These are phyloP conservation scores for Fusarium palustre DNA, from an alignment of 2,329 filamentous ascomycete genomes.

Conservation along the genomic window DNA sequence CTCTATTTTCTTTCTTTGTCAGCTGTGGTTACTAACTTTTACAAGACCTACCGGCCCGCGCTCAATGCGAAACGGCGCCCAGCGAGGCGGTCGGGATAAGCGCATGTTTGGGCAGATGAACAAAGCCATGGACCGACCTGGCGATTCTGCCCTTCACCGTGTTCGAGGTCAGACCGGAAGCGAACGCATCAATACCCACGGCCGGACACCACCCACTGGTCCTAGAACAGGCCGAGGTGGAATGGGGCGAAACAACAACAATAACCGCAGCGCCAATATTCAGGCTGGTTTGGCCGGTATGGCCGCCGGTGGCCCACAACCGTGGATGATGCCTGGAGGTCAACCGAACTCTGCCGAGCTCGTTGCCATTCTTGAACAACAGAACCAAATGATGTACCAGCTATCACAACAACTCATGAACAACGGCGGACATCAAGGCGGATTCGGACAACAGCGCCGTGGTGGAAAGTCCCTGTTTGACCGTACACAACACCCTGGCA, in stretches of 20 bases:
- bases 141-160: conserved; percentile 82
- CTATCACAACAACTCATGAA: conserved; percentile 72
- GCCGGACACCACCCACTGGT: conserved; percentile 76
- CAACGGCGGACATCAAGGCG: conserved; percentile 62
- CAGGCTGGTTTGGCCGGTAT: conserved; percentile 63
- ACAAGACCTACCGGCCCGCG: conserved; percentile 90
- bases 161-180: conserved; percentile 77
- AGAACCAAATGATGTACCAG: conserved; percentile 87
- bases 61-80: conserved; percentile 83
- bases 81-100: conserved; percentile 74
- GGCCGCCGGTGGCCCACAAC: conserved; percentile 53
- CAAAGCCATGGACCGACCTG: conserved; percentile 81
- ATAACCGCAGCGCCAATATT: conserved; percentile 62
- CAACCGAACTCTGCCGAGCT: conserved; percentile 65
- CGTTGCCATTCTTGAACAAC: conserved; percentile 87
- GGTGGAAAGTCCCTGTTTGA: conserved; percentile 77
- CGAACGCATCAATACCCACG: conserved; percentile 85
- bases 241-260: conserved; percentile 62
- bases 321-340: conserved; percentile 62
- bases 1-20: not conserved
- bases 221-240: conserved; percentile 68
- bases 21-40: conserved; percentile 54
- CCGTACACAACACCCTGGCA: conserved; percentile 69
- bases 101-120: conserved; percentile 87
- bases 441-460: conserved; percentile 50